These are phyloP conservation scores for Parsonsia alboflavescens DNA, from an alignment of 257 asterid species.

Conservation along the genomic window DNA sequence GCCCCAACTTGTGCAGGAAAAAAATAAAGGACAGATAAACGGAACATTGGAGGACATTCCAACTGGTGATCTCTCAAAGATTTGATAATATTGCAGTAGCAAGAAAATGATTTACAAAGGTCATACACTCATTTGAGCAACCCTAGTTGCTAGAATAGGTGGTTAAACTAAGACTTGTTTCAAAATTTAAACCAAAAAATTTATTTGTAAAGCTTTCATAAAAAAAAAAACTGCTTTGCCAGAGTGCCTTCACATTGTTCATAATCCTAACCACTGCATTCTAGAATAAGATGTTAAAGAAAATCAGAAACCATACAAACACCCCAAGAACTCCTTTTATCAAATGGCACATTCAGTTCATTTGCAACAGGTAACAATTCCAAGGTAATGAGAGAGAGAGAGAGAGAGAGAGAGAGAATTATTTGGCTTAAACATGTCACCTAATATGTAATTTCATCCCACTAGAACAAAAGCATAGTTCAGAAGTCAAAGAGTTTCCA, in stretches of 20 bases:
- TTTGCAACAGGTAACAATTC: not conserved
- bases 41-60: not conserved
- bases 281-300: not conserved
- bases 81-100: not conserved
- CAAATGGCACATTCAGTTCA: not conserved
- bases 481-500: not conserved
- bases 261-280: not conserved
- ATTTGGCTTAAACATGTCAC: not conserved
- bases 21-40: not conserved
- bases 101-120: not conserved
- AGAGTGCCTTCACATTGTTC: not conserved
- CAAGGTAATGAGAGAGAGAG: not conserved
- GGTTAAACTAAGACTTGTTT: not conserved
- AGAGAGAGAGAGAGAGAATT: not conserved
- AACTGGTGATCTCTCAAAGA: not conserved
- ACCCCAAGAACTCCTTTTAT: not conserved
- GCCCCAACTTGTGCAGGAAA: not conserved
- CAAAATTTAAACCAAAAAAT: not conserved
- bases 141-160: not conserved
- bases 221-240: not conserved
- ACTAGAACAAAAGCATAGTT: not conserved
- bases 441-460: not conserved
- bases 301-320: constrained; percentile 2
- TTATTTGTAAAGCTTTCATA: not conserved
- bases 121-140: not conserved